Conservation (phyloP, 768 basidiomycete genomes). For the Mycena epipterygia region DNA sequence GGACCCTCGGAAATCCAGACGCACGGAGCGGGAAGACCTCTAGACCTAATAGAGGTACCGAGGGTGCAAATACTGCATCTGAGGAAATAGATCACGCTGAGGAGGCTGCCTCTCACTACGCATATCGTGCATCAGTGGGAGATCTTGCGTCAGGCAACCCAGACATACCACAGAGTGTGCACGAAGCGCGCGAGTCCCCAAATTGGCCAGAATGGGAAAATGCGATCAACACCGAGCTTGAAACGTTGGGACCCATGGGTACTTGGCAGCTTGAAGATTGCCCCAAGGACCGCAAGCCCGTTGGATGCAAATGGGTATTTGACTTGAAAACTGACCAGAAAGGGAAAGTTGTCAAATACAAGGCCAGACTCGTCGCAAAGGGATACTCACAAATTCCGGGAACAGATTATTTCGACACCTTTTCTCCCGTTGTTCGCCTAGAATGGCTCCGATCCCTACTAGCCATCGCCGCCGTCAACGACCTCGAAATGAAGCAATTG, state of each 20-base stretch:
- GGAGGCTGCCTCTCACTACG: background rate
- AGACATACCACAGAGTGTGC: constrained; percentile 1
- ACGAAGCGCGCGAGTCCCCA: background rate
- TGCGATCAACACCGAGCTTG: background rate
- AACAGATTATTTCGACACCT: constrained; percentile 4
- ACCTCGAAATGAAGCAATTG: constrained; percentile 9
- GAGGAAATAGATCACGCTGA: background rate
- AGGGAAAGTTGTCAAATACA: constrained; percentile 5
- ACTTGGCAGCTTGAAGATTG: background rate
- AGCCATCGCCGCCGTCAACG: constrained; percentile 3
- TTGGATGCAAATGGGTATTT: background rate
- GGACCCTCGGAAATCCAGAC: background rate
- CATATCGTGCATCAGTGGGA: constrained; percentile 4
- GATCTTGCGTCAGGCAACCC: background rate
- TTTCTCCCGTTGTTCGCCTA: constrained; percentile 8
- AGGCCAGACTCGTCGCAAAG: constrained; percentile 6
- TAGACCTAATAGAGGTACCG: background rate
- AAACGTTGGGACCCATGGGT: background rate
- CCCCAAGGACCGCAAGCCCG: background rate
- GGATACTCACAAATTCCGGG: constrained; percentile 14
- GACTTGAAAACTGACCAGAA: background rate
- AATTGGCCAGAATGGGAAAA: background rate
- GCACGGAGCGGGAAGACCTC: too few relatives aligned
- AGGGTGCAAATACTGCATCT: background rate
- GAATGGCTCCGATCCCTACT: constrained; percentile 1